Percentiles rank a stretch among this genome's conserved stretches.
phyloP scores from a whole-genome alignment of 441 rosid genomes.

The Metrosideros polymorpha region DNA sequence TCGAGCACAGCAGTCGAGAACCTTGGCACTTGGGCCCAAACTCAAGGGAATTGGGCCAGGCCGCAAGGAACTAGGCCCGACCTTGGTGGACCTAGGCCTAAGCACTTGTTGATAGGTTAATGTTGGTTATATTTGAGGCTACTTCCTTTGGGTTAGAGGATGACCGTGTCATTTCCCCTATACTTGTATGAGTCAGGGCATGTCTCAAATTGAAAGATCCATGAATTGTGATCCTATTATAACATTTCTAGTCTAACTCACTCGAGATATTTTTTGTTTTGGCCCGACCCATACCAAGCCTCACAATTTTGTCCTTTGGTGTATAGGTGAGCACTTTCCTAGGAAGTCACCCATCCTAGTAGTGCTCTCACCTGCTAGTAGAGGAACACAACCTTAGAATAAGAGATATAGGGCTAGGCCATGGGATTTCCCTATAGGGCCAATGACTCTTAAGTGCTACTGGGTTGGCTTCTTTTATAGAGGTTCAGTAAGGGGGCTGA shows the following conservation, averaged over 20 bases:
- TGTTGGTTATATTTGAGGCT: neutral
- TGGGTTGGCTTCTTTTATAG: neutral
- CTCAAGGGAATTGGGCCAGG: accelerated
- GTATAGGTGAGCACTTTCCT: neutral
- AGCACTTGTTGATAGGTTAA: neutral
- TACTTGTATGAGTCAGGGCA: neutral
- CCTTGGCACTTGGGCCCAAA: accelerated
- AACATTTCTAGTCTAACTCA: neutral
- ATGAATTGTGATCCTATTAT: neutral
- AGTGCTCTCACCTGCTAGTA: neutral
- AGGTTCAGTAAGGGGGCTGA: neutral
- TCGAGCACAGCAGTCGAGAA: accelerated
- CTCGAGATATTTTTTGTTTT: accelerated
- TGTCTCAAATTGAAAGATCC: neutral
- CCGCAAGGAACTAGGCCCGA: neutral
- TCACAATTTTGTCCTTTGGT: neutral
- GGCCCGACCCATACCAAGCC: accelerated
- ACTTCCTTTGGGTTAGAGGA: neutral
- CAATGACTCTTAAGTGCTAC: neutral
- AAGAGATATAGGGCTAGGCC: neutral
- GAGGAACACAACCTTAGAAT: neutral
- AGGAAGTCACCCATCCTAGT: neutral
- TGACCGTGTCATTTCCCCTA: neutral
- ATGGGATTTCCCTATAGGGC: neutral
- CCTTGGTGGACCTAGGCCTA: neutral